Evolutionary conservation across 768 basidiomycete genomes (phyloP), one percentile per base, ranked within the genome.

Genomic region (Leccinum pellstonianum): DNA sequence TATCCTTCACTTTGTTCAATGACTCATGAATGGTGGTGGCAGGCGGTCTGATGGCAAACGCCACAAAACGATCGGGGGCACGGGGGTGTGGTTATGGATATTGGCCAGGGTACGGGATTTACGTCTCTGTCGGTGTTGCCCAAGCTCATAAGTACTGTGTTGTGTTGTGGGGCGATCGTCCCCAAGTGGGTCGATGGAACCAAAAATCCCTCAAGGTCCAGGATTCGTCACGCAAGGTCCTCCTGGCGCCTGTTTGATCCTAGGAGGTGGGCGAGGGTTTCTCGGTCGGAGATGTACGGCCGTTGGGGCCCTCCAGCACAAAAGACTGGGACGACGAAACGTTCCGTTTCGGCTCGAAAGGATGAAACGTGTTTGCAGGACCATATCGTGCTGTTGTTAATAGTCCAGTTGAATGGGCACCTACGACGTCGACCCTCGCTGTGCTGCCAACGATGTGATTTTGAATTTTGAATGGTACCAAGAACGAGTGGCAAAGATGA

Each of bases 31-130:
- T 48, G 51, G 50, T 46, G 51, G 51, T 33, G 51, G 51, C 12
- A 19, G 35, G 27, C 4, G 43, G 51, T 31, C 47, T 58, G 23
- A 52, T 56, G 38, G 41, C 51, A 25, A 38, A 41, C 52, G 43
- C 59, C 60, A 54, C 49, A 46, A 62, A 58, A 62, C 49, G 65
- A 71, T 65, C 58, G 65, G 61, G 69, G 57, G 41, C 41, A 43
- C 54, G 43, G 31, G 58, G 60, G 48, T 46, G 51, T 25, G 25
- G n/a, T 37, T 50, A 35, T 48, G 17, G 31, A n/a, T 50, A 25
- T 23, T 27, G 25, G 50, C 17, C 50, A 31, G 50, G 50, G 50
- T 52, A 29, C 50, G 29, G 11, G 25, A 58, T 66, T 63, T 63
- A 67, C 61, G 64, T 66, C 61, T 58, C 27, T n/a, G 46, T 52